A percentile compares a stretch with the other conserved stretches of the same genome.
phyloP scores from a whole-genome alignment of 345 rosid species.

The Corchorus capsularis region DNA sequence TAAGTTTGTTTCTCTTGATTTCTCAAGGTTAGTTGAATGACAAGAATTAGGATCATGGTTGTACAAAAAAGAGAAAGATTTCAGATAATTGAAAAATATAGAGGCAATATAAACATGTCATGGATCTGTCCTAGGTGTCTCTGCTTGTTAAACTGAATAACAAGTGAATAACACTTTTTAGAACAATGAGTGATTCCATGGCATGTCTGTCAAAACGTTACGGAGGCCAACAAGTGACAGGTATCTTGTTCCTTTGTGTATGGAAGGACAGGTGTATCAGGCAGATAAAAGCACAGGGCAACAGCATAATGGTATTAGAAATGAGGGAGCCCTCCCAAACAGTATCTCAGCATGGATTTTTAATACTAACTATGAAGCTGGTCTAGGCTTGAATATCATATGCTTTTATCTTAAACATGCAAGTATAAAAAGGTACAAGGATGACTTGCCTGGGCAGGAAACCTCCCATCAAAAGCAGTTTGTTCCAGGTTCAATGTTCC shows the following conservation, averaged over 20 bases:
- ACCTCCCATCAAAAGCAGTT: conserved; percentile 47
- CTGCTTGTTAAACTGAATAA: neutral
- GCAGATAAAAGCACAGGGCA: neutral
- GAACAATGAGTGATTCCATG: neutral
- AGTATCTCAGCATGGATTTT: neutral
- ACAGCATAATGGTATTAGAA: neutral
- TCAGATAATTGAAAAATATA: neutral
- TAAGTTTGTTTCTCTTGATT: conserved; percentile 10
- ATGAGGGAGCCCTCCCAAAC: neutral
- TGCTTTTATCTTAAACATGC: neutral
- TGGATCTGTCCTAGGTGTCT: neutral
- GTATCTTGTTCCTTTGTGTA: neutral
- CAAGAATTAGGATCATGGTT: neutral
- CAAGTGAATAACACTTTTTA: neutral
- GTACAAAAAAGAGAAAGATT: neutral
- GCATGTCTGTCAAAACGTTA: neutral
- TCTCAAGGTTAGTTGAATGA: neutral
- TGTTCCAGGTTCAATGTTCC: conserved; percentile 52
- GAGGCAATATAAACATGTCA: neutral
- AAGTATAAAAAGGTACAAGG: neutral
- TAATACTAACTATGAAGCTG: neutral
- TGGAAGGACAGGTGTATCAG: neutral
- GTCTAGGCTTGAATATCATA: neutral
- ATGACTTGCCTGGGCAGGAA: conserved; percentile 52
- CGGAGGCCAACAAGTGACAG: neutral